phyloP scores from a whole-genome alignment of 2,329 filamentous ascomycete species.

The Hymenoscyphus infarciens region DNA sequence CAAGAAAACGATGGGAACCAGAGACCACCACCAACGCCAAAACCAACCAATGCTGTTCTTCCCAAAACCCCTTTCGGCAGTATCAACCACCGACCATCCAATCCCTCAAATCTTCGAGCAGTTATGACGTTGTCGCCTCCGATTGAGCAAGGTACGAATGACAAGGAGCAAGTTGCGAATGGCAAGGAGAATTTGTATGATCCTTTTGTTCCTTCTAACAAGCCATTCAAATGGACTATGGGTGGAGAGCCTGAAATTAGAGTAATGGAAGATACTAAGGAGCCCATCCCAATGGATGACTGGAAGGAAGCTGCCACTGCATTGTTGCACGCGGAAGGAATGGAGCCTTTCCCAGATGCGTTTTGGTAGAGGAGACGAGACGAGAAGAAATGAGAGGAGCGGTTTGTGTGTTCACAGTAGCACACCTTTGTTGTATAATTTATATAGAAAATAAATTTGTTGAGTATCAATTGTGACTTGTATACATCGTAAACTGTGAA shows the following conservation, averaged over 20 bases:
- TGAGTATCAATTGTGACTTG: too few species aligned
- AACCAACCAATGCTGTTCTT: slow-evolving; percentile 1
- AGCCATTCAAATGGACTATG: not conserved
- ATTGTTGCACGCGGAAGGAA: not conserved
- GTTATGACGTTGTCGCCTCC: not conserved
- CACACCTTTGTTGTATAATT: too few species aligned
- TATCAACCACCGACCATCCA: not conserved
- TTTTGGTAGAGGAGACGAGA: not conserved
- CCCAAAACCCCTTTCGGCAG: not conserved
- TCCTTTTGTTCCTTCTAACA: not conserved
- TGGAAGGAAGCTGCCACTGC: not conserved
- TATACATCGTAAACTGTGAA: too few species aligned
- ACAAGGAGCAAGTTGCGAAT: not conserved
- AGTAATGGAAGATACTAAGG: not conserved
- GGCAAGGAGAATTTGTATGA: not conserved
- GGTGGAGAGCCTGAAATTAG: not conserved
- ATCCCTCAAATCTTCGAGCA: not conserved
- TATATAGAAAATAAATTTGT: too few species aligned
- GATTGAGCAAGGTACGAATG: not conserved
- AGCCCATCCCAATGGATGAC: not conserved
- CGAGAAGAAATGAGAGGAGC: too few species aligned
- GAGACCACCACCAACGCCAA: slow-evolving; percentile 3
- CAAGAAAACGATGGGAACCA: not conserved
- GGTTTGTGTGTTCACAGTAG: too few species aligned
- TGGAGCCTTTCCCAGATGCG: not conserved